phyloP scores from a whole-genome alignment of 2,329 filamentous ascomycete genomes.

The Cladophialophora chaetospira region DNA sequence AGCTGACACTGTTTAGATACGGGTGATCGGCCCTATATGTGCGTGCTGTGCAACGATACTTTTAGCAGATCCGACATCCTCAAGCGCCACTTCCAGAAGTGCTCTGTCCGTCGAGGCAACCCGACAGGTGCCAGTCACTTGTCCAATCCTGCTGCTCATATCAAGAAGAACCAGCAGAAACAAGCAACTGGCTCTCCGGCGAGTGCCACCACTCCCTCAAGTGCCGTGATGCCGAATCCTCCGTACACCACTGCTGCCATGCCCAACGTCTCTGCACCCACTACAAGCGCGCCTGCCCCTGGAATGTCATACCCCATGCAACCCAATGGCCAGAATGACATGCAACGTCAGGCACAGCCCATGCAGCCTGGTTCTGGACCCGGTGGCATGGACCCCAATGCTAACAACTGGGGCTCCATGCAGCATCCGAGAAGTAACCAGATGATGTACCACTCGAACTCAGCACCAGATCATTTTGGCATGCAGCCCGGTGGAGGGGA shows the following conservation, averaged over 20 bases:
- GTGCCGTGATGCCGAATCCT: constrained; percentile 29
- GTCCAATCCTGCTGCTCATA: constrained; percentile 85
- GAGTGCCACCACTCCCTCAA: constrained; percentile 27
- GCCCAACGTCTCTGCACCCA: constrained; percentile 30
- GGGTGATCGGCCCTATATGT: constrained; percentile 97
- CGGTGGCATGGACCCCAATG: constrained; percentile 29
- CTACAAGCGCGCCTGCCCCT: constrained; percentile 30
- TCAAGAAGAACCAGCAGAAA: constrained; percentile 67
- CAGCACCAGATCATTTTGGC: constrained; percentile 31
- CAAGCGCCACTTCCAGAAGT: constrained; percentile 99
- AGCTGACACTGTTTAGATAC: constrained; percentile 68
- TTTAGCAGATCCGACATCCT: constrained; percentile 97
- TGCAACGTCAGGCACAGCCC: constrained; percentile 30
- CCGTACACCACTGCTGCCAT: constrained; percentile 32
- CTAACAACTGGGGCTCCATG: constrained; percentile 43
- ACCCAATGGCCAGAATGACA: constrained; percentile 29
- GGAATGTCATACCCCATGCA: constrained; percentile 31
- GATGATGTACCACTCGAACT: constrained; percentile 33
- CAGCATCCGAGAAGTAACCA: constrained; percentile 46
- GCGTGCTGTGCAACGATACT: constrained; percentile 94
- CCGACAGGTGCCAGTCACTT: constrained; percentile 92
- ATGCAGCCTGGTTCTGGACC: constrained; percentile 28
- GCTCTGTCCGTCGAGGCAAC: constrained; percentile 92
- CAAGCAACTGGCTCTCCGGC: constrained; percentile 29
- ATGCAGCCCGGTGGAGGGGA: constrained; percentile 35